Conservation (phyloP, 441 rosid genomes). For the Populus tomentosa region DNA sequence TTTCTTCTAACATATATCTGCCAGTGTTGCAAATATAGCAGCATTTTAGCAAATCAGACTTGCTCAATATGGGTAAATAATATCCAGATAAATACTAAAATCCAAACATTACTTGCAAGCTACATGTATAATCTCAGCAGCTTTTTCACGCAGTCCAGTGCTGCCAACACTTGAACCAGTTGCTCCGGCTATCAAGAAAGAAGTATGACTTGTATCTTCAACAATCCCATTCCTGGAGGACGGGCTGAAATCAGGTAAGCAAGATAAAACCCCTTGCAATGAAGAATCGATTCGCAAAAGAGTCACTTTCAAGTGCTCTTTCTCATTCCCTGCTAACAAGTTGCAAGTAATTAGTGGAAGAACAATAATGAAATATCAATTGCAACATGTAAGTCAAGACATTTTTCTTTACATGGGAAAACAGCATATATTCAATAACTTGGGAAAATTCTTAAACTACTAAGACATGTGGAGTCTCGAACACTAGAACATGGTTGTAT, state of each 20-base stretch:
- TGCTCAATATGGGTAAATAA: conserved; percentile 3
- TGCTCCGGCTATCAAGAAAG: conserved; percentile 97
- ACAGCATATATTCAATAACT: neutral
- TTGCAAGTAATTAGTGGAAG: conserved; percentile 19
- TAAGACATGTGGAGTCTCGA: neutral
- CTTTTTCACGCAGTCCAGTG: conserved; percentile 79
- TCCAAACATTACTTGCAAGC: conserved; percentile 87
- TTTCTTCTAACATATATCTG: conserved; percentile 88
- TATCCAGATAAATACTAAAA: conserved; percentile 10
- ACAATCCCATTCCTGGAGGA: conserved; percentile 61
- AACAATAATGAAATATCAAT: neutral
- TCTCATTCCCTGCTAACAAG: conserved; percentile 82
- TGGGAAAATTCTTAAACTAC: neutral
- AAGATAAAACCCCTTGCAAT: conserved; percentile 97
- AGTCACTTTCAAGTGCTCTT: conserved; percentile 97
- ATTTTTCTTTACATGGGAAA: conserved; percentile 4
- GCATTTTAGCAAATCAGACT: conserved; percentile 23
- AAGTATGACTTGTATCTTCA: conserved; percentile 44
- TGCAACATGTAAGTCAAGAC: neutral
- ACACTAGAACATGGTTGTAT: too few relatives aligned
- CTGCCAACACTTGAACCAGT: conserved; percentile 93
- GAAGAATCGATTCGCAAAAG: conserved; percentile 97
- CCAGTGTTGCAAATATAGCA: conserved; percentile 24
- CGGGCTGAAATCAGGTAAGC: conserved; percentile 99
- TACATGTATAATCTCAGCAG: conserved; percentile 72